Evolutionary conservation across 495 filamentous ascomycete species (phyloP), one percentile per base, ranked within the genome.

Genomic region (Penicillium argentinense): DNA sequence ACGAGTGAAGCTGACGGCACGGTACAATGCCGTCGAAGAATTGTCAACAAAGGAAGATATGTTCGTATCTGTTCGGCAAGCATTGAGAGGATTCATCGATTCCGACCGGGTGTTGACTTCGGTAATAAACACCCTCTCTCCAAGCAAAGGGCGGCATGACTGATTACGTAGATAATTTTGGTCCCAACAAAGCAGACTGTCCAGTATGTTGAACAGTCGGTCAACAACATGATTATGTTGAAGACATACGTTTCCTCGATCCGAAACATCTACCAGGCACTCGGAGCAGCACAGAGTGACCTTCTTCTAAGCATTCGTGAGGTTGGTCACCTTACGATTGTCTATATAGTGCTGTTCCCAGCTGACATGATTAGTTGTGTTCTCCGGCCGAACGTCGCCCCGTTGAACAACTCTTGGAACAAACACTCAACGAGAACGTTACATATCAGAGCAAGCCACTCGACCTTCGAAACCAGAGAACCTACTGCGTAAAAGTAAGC

Each of bases 381-480:
- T 72, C 73, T 11, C 78, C 81, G 3, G 77, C 76, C 13, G 78
- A 74, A n/a, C 73, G 85, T 29, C 69, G 67, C 16, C 72, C 74
- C 4, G 73, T 91, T 3, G 71, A 85, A 41, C 62, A 74, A 6
- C 54, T 89, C 2, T 91, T 97, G 43, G 69, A 81, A 37, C 63
- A 71, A 21, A 83, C 81, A 0, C 85, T 98, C 52, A 95, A 97
- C 47, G 81, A 88, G 37, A 86, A 93, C 62, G 85, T 87, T 1
- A 77, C 75, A 3, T 95, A 86, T 57, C 84, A 88, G 51, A 88
- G 78, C 39, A 80, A 82, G 29, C 88, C 93, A 3, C 76, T 97
- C 8, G 93, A 96, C 48, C 72, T 95, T 42, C 80, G 91, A 40
- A 95, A 97, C 55, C 95, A 98, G 63, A 76, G 93, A 38, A 90